Base-by-base conservation (phyloP, 106 monocot genomes). In the Dioscorea dumetorum region DNA sequence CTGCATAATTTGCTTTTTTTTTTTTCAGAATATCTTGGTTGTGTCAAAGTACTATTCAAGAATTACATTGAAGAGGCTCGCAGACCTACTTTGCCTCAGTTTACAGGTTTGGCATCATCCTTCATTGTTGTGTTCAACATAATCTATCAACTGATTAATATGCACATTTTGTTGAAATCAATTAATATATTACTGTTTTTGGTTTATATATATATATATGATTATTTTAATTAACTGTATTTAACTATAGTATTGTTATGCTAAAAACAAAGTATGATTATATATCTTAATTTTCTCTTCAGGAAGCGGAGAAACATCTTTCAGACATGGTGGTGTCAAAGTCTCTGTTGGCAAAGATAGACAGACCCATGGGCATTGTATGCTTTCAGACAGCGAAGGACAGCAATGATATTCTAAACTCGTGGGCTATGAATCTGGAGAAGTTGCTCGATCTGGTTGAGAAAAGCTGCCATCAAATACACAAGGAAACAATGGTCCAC, bases 391-490 rank as follows among this genome's bases (percentile, higher is more conserved):
- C 79, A n/a, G 65, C 82, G 8, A 87, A 92, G 72, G 92, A 97
- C 66, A 84, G 87, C 70, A 97, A 89, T 14, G 89, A 92, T 16
- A 75, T 83, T 15, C 87, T 97, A 5, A 97, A 97, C 68, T 86
- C 89, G 5, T 97, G 97, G 97, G 77, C 95, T 0, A 60, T 59
- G 31, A 97, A 92, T 69, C 59, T 92, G 61, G 95, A 97, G 82
- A 91, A 87, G 81, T 78, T 97, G 64, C 89, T 97, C 5, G 95
- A 97, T 22, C 95, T 97, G 17, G 95, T 97, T 5, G 95, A 89
- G 72, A 97, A 97, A 78, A 97, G 95, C 73, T 97, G 95, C 78
- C 95, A 97, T 71, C 95, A 97, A 61, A 97, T 97, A 56, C 95
- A 97, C 82, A 97, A 97, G 79, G 95, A 97, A 74, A 84, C 86